Percentiles rank a stretch among this genome's conserved stretches.
These are phyloP conservation scores for Viola odorata DNA, from an alignment of 345 rosid species.

Conservation along the genomic window DNA sequence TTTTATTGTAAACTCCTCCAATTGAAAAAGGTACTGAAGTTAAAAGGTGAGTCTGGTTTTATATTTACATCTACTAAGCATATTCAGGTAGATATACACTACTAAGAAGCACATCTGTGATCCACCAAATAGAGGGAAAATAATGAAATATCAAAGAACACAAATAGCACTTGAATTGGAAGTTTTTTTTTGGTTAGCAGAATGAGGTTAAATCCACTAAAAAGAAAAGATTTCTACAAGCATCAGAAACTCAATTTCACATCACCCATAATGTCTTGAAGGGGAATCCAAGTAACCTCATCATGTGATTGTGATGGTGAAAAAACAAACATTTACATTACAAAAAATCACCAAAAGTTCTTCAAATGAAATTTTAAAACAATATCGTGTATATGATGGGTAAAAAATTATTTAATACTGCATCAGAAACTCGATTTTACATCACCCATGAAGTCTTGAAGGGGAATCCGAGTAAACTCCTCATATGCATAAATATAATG, in stretches of 20 bases:
- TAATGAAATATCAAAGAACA: too few species aligned
- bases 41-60: too few species aligned
- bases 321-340: neutral
- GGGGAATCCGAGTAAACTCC: conserved; percentile 56
- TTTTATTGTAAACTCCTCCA: too few species aligned
- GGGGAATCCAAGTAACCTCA: conserved; percentile 66
- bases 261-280: conserved; percentile 57
- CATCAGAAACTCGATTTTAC: conserved; percentile 60
- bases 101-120: too few species aligned
- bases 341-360: neutral
- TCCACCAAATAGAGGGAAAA: too few species aligned
- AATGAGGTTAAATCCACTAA: neutral
- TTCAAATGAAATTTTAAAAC: neutral
- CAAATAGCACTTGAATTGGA: too few species aligned
- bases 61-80: too few species aligned
- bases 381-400: neutral
- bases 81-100: too few species aligned
- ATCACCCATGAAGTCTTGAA: conserved; percentile 49
- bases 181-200: too few species aligned
- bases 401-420: neutral
- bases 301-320: conserved; percentile 29
- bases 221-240: neutral
- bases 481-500: conserved; percentile 25
- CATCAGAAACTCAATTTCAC: conserved; percentile 60
- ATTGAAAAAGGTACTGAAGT: too few species aligned